phyloP scores from a whole-genome alignment of 2,329 filamentous ascomycete genomes.

The Biscogniauxia mediterranea region DNA sequence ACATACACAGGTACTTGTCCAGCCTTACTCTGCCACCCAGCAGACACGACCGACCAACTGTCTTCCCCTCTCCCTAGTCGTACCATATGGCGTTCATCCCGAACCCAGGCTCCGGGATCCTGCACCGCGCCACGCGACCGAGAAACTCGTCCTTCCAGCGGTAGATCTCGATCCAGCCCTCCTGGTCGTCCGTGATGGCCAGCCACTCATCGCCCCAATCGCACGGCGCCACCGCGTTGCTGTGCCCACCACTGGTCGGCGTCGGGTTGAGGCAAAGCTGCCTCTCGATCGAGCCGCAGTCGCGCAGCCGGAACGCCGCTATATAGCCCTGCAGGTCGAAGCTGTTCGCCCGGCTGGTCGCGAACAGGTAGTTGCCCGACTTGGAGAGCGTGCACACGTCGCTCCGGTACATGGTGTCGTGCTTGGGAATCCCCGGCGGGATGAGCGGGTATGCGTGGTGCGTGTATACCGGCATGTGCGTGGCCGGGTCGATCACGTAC shows the following conservation, averaged over 20 bases:
- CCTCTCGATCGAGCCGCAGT: slow-evolving; percentile 68
- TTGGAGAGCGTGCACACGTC: slow-evolving; percentile 76
- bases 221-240: slow-evolving; percentile 81
- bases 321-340: slow-evolving; percentile 79
- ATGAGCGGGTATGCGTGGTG: slow-evolving; percentile 75
- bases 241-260: slow-evolving; percentile 82
- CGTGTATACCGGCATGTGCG: slow-evolving; percentile 76
- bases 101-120: slow-evolving; percentile 84
- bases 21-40: too few relatives aligned
- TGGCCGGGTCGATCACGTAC: slow-evolving; percentile 73
- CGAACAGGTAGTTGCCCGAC: slow-evolving; percentile 75
- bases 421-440: slow-evolving; percentile 63
- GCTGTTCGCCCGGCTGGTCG: slow-evolving; percentile 76
- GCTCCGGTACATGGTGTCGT: slow-evolving; percentile 70
- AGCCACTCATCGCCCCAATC: slow-evolving; percentile 86
- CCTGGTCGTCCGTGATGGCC: slow-evolving; percentile 85
- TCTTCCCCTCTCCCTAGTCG: slow-evolving; percentile 48
- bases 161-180: slow-evolving; percentile 85
- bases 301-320: slow-evolving; percentile 70
- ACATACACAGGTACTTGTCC: too few relatives aligned
- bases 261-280: slow-evolving; percentile 83
- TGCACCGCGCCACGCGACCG: slow-evolving; percentile 70
- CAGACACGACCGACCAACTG: too few relatives aligned
- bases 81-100: slow-evolving; percentile 98
- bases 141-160: slow-evolving; percentile 81